Evolutionary conservation across 2,329 filamentous ascomycete species (phyloP), one percentile per base, ranked within the genome.

Genomic region (Pseudomassariella vexata): DNA sequence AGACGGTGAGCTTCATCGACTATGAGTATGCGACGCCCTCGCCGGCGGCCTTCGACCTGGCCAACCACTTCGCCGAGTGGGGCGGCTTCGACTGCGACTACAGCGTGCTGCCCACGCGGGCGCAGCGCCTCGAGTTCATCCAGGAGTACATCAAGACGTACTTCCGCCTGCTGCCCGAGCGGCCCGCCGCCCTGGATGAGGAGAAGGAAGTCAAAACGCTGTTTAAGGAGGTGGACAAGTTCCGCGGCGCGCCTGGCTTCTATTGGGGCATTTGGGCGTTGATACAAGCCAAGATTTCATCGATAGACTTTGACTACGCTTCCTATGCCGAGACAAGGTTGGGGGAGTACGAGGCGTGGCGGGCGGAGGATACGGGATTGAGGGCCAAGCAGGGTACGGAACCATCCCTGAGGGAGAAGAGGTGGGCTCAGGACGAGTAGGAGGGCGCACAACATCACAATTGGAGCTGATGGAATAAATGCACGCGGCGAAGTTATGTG

Each of bases 31-130:
- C 89, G 10, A 92, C 87, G 5, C 89, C 92, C 3, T 90, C 89
- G 1, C 90, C 90, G 2, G 88, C 89, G 4, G 89, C 90, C 2
- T 98, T 98, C 60, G 92, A 98, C 57, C 80, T 98, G 47, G 83
- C 90, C 30, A 98, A 98, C 63, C 92, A 98, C 67, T 95, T 98
- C 55, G 88, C 92, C 28, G 92, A 98, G 63, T 98, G 92, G 90
- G 89, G 83, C 38, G 92, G 92, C 36, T 95, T 95, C 52, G 87
- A 94, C 49, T 98, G 92, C 67, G 88, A 96, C 59, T 89, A 85
- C 63, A 76, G 65, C 49, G 81, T 82, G 45, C 72, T 96, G 35
- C 92, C 92, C 5, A 92, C 85, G 1, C 74, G 73, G 40, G 66
- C 78, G 14, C 79, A 90, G 48, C 82, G 92, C 18, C 74, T 77